Conservation (phyloP, 139 green algal genomes). For the Coelastrella sp. region DNA sequence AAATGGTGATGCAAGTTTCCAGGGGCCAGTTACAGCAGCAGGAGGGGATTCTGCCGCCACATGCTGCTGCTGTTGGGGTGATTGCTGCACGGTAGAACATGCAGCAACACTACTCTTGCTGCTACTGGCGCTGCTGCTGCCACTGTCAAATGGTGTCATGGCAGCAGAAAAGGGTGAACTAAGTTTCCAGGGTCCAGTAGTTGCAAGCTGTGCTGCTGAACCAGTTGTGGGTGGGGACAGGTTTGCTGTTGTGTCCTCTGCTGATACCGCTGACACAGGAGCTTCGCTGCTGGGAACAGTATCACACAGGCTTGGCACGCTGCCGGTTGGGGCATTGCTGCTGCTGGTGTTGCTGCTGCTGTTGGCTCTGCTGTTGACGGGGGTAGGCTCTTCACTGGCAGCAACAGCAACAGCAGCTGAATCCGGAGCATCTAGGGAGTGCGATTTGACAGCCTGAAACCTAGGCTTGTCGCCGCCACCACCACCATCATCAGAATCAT, state of each 20-base stretch:
- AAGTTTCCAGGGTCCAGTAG: conserved; percentile 5
- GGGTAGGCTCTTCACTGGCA: background rate
- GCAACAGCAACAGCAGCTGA: background rate
- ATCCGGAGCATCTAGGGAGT: conserved; percentile 5
- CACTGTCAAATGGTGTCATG: background rate
- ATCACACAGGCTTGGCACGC: background rate
- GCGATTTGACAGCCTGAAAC: background rate
- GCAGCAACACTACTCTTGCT: background rate
- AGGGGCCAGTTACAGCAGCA: conserved; percentile 9
- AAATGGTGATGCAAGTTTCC: conserved; percentile 9
- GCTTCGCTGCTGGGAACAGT: background rate
- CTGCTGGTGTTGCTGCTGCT: conserved; percentile 15
- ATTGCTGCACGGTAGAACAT: background rate
- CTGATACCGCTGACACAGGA: background rate
- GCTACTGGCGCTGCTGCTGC: background rate
- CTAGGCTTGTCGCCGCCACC: background rate
- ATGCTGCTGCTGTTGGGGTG: background rate
- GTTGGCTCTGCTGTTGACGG: background rate
- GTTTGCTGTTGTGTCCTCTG: background rate
- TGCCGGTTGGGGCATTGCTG: background rate
- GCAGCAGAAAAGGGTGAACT: conserved; percentile 4
- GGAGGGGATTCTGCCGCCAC: background rate
- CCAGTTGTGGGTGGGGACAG: background rate
- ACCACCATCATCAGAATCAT: conserved; percentile 6
- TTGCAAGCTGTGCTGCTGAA: background rate